Base-by-base conservation (phyloP, 257 asterid species). In the Euphrasia confusa region DNA sequence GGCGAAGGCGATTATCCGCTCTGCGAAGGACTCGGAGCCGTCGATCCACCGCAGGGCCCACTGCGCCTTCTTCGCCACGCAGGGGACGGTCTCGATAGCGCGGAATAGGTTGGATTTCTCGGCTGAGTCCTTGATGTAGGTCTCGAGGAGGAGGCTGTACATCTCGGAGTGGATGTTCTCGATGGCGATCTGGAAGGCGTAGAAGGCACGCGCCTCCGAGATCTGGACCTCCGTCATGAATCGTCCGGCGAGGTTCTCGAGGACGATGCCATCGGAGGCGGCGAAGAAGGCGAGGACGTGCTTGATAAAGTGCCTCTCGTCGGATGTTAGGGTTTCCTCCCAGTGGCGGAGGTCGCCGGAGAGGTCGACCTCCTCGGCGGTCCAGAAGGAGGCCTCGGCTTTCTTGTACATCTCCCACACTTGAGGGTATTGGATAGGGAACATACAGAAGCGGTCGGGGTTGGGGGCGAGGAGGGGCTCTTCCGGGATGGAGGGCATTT, bases 331-430 rank as follows among this genome's bases (percentile, higher is more conserved):
- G 17, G 42, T 37, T 8, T 60, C 10, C 0, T 45, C 92, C 93
- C 95, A 92, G 42, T 92, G 90, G 45, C 84, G 82, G 0, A 24
- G 74, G 63, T 92, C 98, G 44, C 77, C 77, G 0, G 98, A 86
- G 5, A 89, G 64, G 66, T 89, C 97, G 5, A 92, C 98, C 61
- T 92, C 98, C 76, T 91, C 98, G 17, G 88, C 98, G 7, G 98
- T 91, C 96, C 98, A 91, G 73, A 91, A 91, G 11, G 98, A 91
- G 10, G 98, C 98, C 55, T 79, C 84, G 50, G 98, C 97, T 33
- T 92, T 92, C 81, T 92, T 92, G 80, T 92, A 92, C 97, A 89
- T 86, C 55, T 92, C 98, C 98, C 98, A 92, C 47, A 92, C 80
- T 58, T 92, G 89, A 0, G 96, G 99, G 75, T 92, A 92, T 52